These are phyloP conservation scores for Tricholoma terreum DNA, from an alignment of 768 basidiomycete genomes.

Conservation along the genomic window DNA sequence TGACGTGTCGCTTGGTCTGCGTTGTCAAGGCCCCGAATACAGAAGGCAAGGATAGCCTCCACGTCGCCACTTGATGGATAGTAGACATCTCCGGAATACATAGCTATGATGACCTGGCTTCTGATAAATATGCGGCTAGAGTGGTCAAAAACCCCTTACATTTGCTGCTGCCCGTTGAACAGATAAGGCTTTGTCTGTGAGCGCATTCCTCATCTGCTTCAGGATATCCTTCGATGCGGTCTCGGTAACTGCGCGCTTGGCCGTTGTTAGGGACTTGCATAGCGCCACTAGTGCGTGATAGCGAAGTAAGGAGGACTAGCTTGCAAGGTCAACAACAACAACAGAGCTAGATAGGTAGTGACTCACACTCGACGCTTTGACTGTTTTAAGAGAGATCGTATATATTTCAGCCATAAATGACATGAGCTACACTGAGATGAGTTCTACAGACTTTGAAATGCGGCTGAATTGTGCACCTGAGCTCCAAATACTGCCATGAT, in stretches of 20 bases:
- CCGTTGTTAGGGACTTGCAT: constrained; percentile 73
- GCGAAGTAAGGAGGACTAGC: constrained; percentile 75
- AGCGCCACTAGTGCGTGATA: constrained; percentile 77
- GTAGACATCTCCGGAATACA: constrained; percentile 59
- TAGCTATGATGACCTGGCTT: constrained; percentile 41
- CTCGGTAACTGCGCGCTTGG: constrained; percentile 84
- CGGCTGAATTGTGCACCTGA: constrained; percentile 51
- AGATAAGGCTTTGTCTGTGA: constrained; percentile 80
- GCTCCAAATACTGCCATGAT: constrained; percentile 82
- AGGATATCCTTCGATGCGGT: constrained; percentile 72
- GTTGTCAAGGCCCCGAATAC: constrained; percentile 71
- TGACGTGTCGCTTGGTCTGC: constrained; percentile 84
- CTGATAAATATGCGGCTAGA: constrained; percentile 14
- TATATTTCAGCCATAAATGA: constrained; percentile 89
- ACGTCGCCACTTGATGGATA: constrained; percentile 66
- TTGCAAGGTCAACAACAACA: constrained; percentile 1
- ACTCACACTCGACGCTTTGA: constrained; percentile 67
- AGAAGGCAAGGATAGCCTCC: constrained; percentile 67
- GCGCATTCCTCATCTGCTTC: constrained; percentile 73
- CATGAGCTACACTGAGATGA: constrained; percentile 65
- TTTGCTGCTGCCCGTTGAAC: constrained; percentile 84
- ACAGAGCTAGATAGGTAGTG: not conserved
- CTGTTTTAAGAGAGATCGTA: constrained; percentile 59
- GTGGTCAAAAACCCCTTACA: constrained; percentile 38
- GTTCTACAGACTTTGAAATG: not conserved